Percentiles rank a stretch among this genome's conserved stretches.
Evolutionary conservation across 257 asterid genomes (phyloP).

Genomic region (Hygrophila difformis): DNA sequence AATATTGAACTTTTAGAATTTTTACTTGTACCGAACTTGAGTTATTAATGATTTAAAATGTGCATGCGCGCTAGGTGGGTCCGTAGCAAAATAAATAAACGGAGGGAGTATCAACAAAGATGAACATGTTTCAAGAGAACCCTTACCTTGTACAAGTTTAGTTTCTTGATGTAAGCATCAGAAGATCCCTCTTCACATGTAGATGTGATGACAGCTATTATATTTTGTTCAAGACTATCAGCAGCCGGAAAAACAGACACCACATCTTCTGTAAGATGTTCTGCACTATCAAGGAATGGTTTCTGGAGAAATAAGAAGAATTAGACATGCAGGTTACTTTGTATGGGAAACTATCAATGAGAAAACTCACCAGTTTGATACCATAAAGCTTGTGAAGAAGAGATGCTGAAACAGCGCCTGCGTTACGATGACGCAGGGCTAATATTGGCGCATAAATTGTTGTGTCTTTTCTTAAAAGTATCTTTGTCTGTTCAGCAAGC

Average conservation of each 20-base stretch:
- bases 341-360: conserved; percentile 13
- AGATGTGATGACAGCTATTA: conserved; percentile 51
- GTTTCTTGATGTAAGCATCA: conserved; percentile 60
- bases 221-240: conserved; percentile 71
- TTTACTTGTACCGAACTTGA: too few species aligned
- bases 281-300: conserved; percentile 79
- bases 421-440: conserved; percentile 62
- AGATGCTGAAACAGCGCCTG: conserved; percentile 77
- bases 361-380: conserved; percentile 60
- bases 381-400: conserved; percentile 90
- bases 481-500: conserved; percentile 78
- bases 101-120: too few species aligned
- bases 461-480: conserved; percentile 48
- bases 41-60: too few species aligned
- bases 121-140: conserved; percentile 14
- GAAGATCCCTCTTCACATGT: conserved; percentile 76
- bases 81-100: too few species aligned
- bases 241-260: conserved; percentile 94
- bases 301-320: conserved; percentile 41
- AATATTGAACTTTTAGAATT: too few species aligned
- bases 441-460: conserved; percentile 66
- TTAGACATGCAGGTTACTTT: conserved; percentile 20
- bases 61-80: too few species aligned
- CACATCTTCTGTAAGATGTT: conserved; percentile 92
- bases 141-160: conserved; percentile 65